Evolutionary conservation across 306 rosid genomes (phyloP).

Genomic region (Amphicarpaea edgeworthii): DNA sequence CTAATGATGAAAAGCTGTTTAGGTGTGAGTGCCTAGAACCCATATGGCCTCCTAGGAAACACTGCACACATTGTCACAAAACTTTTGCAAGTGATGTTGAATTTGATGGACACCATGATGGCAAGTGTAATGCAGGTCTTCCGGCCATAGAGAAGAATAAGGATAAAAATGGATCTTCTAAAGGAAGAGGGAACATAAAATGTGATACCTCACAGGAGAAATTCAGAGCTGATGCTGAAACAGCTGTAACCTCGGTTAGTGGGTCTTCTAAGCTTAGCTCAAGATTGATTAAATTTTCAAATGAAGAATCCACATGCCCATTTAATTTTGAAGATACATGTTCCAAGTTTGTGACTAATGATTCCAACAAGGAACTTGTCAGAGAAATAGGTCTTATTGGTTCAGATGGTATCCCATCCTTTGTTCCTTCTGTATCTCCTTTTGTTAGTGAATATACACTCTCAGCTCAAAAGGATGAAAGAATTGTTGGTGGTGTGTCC

Average conservation of each 20-base stretch:
- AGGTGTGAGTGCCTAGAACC: slow-evolving; percentile 94
- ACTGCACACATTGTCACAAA: slow-evolving; percentile 89
- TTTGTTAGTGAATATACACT: slow-evolving; percentile 61
- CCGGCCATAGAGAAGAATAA: slow-evolving; percentile 59
- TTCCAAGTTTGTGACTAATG: slow-evolving; percentile 76
- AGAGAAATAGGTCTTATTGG: slow-evolving; percentile 86
- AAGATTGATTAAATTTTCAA: slow-evolving; percentile 74
- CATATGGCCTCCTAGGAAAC: slow-evolving; percentile 79
- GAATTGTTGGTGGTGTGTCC: slow-evolving; percentile 47
- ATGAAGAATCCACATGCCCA: slow-evolving; percentile 71
- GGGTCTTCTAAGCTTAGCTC: slow-evolving; percentile 62
- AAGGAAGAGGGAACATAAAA: slow-evolving; percentile 67
- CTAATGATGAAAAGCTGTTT: slow-evolving; percentile 70
- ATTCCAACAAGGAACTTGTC: slow-evolving; percentile 76
- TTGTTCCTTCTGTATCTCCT: slow-evolving; percentile 65
- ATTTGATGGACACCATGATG: slow-evolving; percentile 80
- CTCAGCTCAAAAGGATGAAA: slow-evolving; percentile 55
- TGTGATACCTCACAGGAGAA: slow-evolving; percentile 58
- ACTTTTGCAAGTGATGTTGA: slow-evolving; percentile 69
- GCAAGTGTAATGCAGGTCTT: slow-evolving; percentile 66
- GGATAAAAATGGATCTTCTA: slow-evolving; percentile 63
- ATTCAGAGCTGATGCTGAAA: slow-evolving; percentile 54
- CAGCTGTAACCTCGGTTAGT: slow-evolving; percentile 49
- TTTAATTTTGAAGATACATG: slow-evolving; percentile 76
- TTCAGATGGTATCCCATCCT: slow-evolving; percentile 73